These are phyloP conservation scores for Dactylonectria estremocensis DNA, from an alignment of 2,329 filamentous ascomycete genomes.

Conservation along the genomic window DNA sequence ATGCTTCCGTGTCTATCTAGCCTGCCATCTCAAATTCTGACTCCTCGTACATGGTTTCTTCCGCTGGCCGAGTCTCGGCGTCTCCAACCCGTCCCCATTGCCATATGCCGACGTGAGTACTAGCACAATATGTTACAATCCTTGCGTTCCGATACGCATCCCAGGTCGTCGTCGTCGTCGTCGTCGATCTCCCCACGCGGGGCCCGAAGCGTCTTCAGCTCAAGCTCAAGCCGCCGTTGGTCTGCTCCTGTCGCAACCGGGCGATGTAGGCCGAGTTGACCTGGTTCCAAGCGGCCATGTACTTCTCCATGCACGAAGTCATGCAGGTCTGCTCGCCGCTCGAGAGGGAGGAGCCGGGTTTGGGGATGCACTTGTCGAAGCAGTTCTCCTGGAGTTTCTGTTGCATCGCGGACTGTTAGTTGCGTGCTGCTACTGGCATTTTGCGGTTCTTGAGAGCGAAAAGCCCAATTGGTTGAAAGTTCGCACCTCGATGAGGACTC, in stretches of 20 bases:
- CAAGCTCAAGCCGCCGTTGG: conserved; percentile 43
- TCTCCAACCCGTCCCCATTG: background rate
- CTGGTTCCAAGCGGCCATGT: conserved; percentile 85
- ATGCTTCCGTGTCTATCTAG: conserved; percentile 36
- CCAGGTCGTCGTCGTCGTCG: conserved; percentile 19
- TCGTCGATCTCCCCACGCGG: conserved; percentile 4
- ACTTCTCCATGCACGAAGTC: conserved; percentile 87
- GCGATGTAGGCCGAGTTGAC: conserved; percentile 79
- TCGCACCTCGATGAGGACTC: conserved; percentile 77
- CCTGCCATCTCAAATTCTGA: conserved; percentile 19
- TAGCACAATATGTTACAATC: conserved; percentile 49
- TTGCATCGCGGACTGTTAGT: conserved; percentile 25
- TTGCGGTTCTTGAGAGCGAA: background rate
- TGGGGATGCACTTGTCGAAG: conserved; percentile 83
- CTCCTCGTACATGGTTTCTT: conserved; percentile 31
- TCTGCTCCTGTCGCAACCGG: conserved; percentile 72
- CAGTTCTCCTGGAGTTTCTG: conserved; percentile 88
- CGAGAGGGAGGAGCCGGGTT: conserved; percentile 77
- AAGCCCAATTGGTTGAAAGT: conserved; percentile 21
- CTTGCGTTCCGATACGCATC: conserved; percentile 19
- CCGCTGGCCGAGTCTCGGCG: conserved; percentile 1
- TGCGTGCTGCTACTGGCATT: background rate
- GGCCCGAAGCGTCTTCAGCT: background rate
- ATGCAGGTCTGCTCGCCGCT: conserved; percentile 80
- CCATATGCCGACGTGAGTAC: conserved; percentile 27